These are phyloP conservation scores for Ceratocystis papillata DNA, from an alignment of 2,329 filamentous ascomycete genomes.

Conservation along the genomic window DNA sequence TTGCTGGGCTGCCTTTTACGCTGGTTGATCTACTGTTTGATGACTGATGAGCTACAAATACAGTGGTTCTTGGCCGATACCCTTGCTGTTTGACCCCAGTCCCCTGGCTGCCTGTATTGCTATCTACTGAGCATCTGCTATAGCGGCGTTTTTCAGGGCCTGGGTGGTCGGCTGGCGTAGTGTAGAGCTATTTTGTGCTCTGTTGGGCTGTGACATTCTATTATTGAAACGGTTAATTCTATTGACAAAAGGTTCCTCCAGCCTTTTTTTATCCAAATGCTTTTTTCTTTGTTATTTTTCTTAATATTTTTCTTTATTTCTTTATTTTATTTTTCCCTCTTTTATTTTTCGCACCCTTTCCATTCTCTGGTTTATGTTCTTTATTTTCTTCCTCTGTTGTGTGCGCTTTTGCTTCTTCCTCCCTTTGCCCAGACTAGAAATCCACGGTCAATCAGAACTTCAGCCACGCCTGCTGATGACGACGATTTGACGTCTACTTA, in stretches of 20 bases:
- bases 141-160: neutral
- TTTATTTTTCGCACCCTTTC: neutral
- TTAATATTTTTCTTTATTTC: conserved; percentile 8
- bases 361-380: neutral
- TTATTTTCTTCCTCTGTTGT: too few relatives aligned
- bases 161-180: neutral
- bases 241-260: neutral
- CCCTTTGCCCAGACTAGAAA: too few relatives aligned
- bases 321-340: neutral
- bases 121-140: neutral
- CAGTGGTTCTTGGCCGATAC: neutral
- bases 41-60: neutral
- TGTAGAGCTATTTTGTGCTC: neutral
- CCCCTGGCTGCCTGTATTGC: neutral
- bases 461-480: too few relatives aligned
- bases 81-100: neutral
- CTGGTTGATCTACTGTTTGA: neutral
- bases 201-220: neutral
- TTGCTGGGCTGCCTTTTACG: neutral
- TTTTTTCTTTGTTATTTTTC: conserved; percentile 8
- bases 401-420: too few relatives aligned
- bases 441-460: too few relatives aligned
- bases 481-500: too few relatives aligned
- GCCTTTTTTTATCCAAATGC: neutral
- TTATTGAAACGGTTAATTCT: neutral